Percentiles rank a stretch among this genome's conserved stretches.
Evolutionary conservation across 345 rosid genomes (phyloP).

Genomic region (Pistacia vera): DNA sequence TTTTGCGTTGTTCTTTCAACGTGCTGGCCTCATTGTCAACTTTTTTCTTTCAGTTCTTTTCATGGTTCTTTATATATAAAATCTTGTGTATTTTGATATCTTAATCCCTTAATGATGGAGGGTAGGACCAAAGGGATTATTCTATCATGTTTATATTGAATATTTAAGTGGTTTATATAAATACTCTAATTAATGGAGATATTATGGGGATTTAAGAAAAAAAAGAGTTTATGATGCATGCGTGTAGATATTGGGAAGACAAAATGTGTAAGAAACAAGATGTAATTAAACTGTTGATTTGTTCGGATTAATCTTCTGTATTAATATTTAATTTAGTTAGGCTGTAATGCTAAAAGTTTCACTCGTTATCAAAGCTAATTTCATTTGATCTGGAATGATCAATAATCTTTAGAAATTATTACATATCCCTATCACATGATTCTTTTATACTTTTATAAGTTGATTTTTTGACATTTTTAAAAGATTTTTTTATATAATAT

Average conservation of each 20-base stretch:
- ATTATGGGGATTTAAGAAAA: neutral
- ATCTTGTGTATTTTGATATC: neutral
- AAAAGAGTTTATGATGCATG: neutral
- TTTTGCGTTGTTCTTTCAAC: neutral
- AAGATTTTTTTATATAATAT: too few species aligned
- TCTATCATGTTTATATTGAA: neutral
- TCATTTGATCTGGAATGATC: too few species aligned
- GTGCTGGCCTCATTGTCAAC: neutral
- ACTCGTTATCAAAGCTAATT: too few species aligned
- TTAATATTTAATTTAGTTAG: too few species aligned
- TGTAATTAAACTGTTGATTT: too few species aligned
- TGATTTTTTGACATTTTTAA: too few species aligned
- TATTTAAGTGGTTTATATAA: neutral
- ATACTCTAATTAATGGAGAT: too few species aligned
- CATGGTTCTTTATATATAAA: neutral
- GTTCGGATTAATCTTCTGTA: too few species aligned
- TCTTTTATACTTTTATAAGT: too few species aligned
- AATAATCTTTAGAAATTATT: too few species aligned
- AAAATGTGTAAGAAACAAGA: slow-evolving; percentile 2
- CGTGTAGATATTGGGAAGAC: neutral
- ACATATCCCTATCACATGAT: too few species aligned
- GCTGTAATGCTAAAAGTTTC: too few species aligned
- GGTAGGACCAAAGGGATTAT: neutral
- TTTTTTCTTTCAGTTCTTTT: neutral
- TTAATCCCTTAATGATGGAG: neutral